Conservation (phyloP, 2,329 filamentous ascomycete genomes). For the Fusarium sp. region DNA sequence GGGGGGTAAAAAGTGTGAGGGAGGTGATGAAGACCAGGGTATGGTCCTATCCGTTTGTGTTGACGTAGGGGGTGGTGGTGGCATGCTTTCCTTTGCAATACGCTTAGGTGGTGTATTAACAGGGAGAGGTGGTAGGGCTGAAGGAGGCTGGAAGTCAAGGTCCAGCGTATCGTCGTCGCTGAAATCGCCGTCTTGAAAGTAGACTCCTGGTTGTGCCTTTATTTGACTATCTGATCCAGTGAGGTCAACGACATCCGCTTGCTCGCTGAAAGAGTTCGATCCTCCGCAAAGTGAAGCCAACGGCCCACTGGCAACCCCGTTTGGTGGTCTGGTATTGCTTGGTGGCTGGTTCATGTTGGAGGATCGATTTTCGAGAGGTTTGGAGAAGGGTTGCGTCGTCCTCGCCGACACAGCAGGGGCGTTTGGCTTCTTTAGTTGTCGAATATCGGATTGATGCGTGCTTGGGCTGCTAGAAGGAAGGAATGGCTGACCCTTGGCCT, state of each 20-base stretch:
- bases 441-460: slow-evolving; percentile 61
- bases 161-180: slow-evolving; percentile 85
- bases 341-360: slow-evolving; percentile 51
- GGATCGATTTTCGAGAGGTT: slow-evolving; percentile 49
- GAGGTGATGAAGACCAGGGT: slow-evolving; percentile 80
- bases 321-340: slow-evolving; percentile 21
- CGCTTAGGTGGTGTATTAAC: slow-evolving; percentile 36
- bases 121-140: slow-evolving; percentile 59
- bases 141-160: slow-evolving; percentile 73
- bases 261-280: slow-evolving; percentile 61
- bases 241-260: slow-evolving; percentile 52
- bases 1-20: slow-evolving; percentile 61
- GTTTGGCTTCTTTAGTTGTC: slow-evolving; percentile 62
- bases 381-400: slow-evolving; percentile 48
- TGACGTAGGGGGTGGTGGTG: slow-evolving; percentile 48
- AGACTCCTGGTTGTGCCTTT: slow-evolving; percentile 58
- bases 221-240: slow-evolving; percentile 47
- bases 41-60: slow-evolving; percentile 54
- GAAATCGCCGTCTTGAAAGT: slow-evolving; percentile 85
- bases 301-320: neutral
- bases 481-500: slow-evolving; percentile 62
- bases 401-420: slow-evolving; percentile 57
- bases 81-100: slow-evolving; percentile 44
- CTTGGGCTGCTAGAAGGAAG: slow-evolving; percentile 70
- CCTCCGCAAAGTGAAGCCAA: slow-evolving; percentile 57